Percentiles rank a stretch among this genome's conserved stretches.
These are phyloP conservation scores for Globisporangium alternatum DNA, from an alignment of 352 stramenopile species.

Conservation along the genomic window DNA sequence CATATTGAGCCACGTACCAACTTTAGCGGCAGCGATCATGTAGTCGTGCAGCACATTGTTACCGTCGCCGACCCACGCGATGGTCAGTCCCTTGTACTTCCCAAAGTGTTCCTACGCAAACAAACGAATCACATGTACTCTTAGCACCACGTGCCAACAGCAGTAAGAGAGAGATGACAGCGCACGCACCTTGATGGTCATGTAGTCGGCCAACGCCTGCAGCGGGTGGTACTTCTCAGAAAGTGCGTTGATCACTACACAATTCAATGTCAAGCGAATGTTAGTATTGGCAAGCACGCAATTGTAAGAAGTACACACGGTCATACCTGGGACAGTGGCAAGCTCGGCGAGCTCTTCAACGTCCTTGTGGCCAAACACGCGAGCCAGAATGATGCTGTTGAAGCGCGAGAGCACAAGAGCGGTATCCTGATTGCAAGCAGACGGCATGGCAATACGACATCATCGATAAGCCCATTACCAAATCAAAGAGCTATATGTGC, in stretches of 20 bases:
- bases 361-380: constrained; percentile 92
- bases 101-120: constrained; percentile 74
- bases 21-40: constrained; percentile 92
- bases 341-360: constrained; percentile 89
- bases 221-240: constrained; percentile 98
- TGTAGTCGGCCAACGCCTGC: constrained; percentile 97
- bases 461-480: neutral
- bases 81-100: constrained; percentile 86
- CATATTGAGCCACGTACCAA: constrained; percentile 43
- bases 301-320: neutral
- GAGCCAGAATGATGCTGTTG: constrained; percentile 96
- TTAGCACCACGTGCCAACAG: neutral
- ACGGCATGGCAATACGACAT: neutral
- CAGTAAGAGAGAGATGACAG: neutral
- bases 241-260: constrained; percentile 96
- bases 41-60: constrained; percentile 98
- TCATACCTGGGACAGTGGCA: constrained; percentile 77
- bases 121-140: neutral
- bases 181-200: constrained; percentile 90
- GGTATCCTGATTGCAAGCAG: constrained; percentile 40
- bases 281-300: neutral
- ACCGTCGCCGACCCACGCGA: constrained; percentile 97
- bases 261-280: neutral
- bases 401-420: constrained; percentile 90
- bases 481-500: neutral